Conservation (phyloP, 495 filamentous ascomycete genomes). For the Tuber magnatum region DNA sequence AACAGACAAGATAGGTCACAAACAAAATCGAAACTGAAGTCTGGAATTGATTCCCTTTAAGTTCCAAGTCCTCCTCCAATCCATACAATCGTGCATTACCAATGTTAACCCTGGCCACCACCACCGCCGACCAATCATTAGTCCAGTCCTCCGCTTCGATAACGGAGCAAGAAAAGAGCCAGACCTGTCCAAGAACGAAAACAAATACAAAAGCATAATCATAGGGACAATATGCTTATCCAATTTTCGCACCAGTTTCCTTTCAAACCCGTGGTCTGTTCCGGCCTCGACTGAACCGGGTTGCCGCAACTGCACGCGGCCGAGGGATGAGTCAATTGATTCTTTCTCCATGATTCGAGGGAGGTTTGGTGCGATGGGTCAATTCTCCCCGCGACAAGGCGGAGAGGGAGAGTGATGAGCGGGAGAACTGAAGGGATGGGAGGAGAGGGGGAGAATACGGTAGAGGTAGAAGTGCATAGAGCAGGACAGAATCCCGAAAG, state of each 20-base stretch:
- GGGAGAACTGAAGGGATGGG: background rate
- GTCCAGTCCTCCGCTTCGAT: background rate
- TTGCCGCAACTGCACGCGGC: background rate
- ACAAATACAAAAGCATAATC: constrained; percentile 55
- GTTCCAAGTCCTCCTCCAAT: constrained; percentile 58
- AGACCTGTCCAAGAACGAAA: constrained; percentile 60
- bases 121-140: constrained; percentile 1
- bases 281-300: constrained; percentile 5
- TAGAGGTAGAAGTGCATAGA: background rate
- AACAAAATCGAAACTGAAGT: constrained; percentile 65
- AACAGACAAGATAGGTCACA: constrained; percentile 56
- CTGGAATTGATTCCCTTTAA: constrained; percentile 61
- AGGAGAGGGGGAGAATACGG: background rate
- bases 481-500: background rate
- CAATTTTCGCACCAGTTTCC: constrained; percentile 39
- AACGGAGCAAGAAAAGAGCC: background rate
- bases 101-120: constrained; percentile 56
- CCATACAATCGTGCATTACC: constrained; percentile 66
- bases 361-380: background rate
- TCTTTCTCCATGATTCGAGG: background rate
- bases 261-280: constrained; percentile 27
- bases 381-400: background rate
- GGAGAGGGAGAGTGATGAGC: background rate
- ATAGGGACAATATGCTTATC: constrained; percentile 57
- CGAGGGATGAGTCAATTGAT: background rate